These are phyloP conservation scores for Prunus yedoensis DNA, from an alignment of 331 rosid species.

Conservation along the genomic window DNA sequence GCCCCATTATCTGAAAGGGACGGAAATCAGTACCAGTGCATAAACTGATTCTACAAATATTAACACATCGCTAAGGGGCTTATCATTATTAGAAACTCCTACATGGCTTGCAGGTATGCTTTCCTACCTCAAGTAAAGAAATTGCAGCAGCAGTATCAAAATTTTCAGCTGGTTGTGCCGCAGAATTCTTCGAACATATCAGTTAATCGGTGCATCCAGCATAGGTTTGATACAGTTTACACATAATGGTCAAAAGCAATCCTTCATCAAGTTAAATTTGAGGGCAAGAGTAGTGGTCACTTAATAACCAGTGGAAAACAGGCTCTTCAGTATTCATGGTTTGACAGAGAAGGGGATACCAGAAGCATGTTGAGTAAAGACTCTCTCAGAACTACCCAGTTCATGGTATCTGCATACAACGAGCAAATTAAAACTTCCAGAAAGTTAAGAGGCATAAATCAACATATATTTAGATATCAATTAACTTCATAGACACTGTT, in stretches of 20 bases:
- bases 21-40: constrained; percentile 32
- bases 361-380: constrained; percentile 69
- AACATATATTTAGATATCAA: constrained; percentile 16
- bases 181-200: constrained; percentile 30
- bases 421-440: constrained; percentile 27
- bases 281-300: constrained; percentile 16
- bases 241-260: constrained; percentile 50
- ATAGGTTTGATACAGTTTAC: constrained; percentile 54
- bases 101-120: constrained; percentile 49
- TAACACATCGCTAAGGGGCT: constrained; percentile 22
- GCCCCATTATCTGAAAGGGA: constrained; percentile 65
- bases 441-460: constrained; percentile 10
- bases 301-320: constrained; percentile 5
- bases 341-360: constrained; percentile 43
- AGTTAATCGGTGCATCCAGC: constrained; percentile 33
- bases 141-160: constrained; percentile 40
- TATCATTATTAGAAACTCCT: constrained; percentile 63
- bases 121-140: constrained; percentile 59
- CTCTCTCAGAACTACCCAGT: constrained; percentile 72
- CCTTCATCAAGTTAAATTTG: constrained; percentile 49
- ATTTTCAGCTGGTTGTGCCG: constrained; percentile 30
- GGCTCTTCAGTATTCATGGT: constrained; percentile 19
- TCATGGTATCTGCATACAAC: constrained; percentile 51
- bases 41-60: constrained; percentile 19
- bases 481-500: constrained; percentile 48